phyloP scores from a whole-genome alignment of 352 stramenopile genomes.

The Phytopythium chamaehyphon region DNA sequence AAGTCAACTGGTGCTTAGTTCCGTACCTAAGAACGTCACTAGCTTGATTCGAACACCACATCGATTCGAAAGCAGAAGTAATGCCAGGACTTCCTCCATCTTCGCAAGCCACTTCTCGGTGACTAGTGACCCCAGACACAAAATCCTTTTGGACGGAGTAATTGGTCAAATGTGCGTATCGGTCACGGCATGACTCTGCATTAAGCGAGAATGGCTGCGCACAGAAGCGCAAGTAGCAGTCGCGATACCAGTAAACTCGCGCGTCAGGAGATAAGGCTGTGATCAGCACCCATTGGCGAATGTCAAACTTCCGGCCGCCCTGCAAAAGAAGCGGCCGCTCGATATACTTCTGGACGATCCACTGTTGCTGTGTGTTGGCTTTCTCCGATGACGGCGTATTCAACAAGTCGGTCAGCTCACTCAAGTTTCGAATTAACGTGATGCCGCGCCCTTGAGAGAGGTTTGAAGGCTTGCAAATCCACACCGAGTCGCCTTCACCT shows the following conservation, averaged over 20 bases:
- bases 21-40: conserved; percentile 31
- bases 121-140: neutral
- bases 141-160: conserved; percentile 80
- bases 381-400: too few species aligned
- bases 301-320: conserved; percentile 73
- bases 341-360: conserved; percentile 87
- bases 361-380: conserved; percentile 10
- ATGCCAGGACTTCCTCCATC: conserved; percentile 1
- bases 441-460: conserved; percentile 75
- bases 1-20: neutral
- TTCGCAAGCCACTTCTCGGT: too few species aligned
- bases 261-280: conserved; percentile 48
- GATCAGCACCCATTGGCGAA: conserved; percentile 84
- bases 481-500: conserved; percentile 30
- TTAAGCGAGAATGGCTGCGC: conserved; percentile 43
- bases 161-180: conserved; percentile 78
- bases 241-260: conserved; percentile 54
- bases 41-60: conserved; percentile 61
- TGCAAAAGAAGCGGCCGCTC: conserved; percentile 66
- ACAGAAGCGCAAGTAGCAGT: conserved; percentile 80
- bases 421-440: conserved; percentile 34
- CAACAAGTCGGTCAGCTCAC: conserved; percentile 22
- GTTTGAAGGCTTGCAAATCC: conserved; percentile 80
- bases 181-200: conserved; percentile 28
- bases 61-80: conserved; percentile 22